Evolutionary conservation across 139 green algal species (phyloP), one percentile per base, ranked within the genome.

Genomic region (Desmodesmus armatus): DNA sequence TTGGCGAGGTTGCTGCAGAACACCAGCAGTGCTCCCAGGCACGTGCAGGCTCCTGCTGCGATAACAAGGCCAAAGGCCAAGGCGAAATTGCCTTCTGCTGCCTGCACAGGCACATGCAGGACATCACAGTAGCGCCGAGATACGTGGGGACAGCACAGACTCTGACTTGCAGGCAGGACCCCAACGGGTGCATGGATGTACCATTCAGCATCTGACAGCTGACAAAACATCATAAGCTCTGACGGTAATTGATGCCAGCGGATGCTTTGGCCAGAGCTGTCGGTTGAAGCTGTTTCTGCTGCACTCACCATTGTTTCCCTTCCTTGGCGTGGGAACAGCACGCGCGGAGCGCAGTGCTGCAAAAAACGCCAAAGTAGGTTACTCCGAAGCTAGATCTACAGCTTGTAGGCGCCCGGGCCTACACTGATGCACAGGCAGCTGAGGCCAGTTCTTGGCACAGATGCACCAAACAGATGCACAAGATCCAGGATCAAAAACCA

Each of bases 21-120:
- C 27, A 92, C 91, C 25, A 94, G 53, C 21, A 72, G 74, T 3
- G 87, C 88, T 15, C 93, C 93, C 2, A 96, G 74, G 3, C 72
- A 88, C 43, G 93, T 95, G 74, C 49, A 88, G 29, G 90, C 33
- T 15, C 92, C 93, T 1, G 93, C 93, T 0, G 87, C 87, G 4
- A 91, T 70, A n/a, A 93, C 90, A 3, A 96, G 87, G 25, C 87
- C 92, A 70, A 96, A 95, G 0, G 93, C 93, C 17, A 95, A 71
- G 41, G 74, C 92, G 13, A 95, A n/a, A 44, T 67, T 62, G 55
- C 73, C 41, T 51, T 80, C 31, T 11, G 67, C 19, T 51, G 73
- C 73, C 73, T 80, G 49, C 49, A 47, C 3, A 19, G 43, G 47
- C 47, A 13, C 13, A 55, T 55, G 47, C 9, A 55, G 9, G 47